Evolutionary conservation across 306 rosid species (phyloP), one percentile per base, ranked within the genome.

Genomic region (Cucurbita moschata): DNA sequence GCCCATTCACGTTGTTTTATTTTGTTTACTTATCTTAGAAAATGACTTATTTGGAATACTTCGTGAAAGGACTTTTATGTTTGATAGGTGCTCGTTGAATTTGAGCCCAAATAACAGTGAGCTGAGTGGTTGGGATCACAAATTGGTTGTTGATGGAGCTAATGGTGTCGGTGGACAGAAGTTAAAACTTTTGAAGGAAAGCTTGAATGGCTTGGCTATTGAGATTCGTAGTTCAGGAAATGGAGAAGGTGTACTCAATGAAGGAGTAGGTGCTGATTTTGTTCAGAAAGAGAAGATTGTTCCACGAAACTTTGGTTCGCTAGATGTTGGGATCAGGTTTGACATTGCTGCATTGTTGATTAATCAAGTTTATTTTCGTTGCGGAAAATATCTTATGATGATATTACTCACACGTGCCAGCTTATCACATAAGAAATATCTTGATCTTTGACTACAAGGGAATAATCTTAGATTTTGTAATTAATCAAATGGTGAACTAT

Each of bases 261-360:
- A 94, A 66, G 96, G 97, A 56, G 97, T 89, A 35, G 98, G 98
- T 53, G 98, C 97, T 70, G 98, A 90, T 87, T 90, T 81, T 78
- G 97, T 90, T 87, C 97, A 94, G 83, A 94, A 94, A 83, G 98
- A 94, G 87, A 94, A 90, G 87, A 83, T 84, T 58, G 87, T 80
- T 79, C 96, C 98, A 0, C 66, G 38, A 62, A 79, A 88, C 38
- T 89, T 94, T 86, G 84, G 88, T 75, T 79, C 89, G 15, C 81
- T 82, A 56, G 95, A 94, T 26, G 77, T 83, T 30, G 92, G 92
- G 77, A 77, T 76, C 75, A 90, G 97, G 98, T 94, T 77, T 80
- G 95, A 71, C 37, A 59, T 82, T 47, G 53, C 75, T 73, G 70
- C 52, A 77, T 76, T 62, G 75, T 76, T 53, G 37, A 57, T 75